phyloP scores from a whole-genome alignment of 306 rosid species.

The Alnus rubra region DNA sequence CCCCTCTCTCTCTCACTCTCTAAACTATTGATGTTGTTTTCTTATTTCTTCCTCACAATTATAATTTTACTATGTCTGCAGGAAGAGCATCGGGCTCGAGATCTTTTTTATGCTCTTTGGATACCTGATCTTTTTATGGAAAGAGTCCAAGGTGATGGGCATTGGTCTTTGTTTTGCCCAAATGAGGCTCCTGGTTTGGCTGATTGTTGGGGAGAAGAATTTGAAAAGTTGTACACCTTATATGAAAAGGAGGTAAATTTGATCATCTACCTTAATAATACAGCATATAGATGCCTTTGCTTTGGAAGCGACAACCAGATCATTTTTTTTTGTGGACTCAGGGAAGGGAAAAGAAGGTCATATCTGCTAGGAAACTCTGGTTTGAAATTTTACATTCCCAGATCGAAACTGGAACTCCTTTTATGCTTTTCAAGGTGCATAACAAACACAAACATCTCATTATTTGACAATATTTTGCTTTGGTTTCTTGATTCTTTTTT shows the following conservation, averaged over 20 bases:
- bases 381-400: constrained; percentile 54
- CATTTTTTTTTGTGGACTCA: constrained; percentile 15
- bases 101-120: constrained; percentile 92
- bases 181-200: constrained; percentile 81
- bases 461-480: neutral
- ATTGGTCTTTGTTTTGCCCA: constrained; percentile 94
- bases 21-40: neutral
- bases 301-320: neutral
- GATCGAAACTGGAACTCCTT: constrained; percentile 64
- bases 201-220: constrained; percentile 96
- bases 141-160: constrained; percentile 70
- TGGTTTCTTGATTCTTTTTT: neutral
- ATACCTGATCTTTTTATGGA: constrained; percentile 93
- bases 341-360: constrained; percentile 84
- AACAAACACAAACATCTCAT: neutral
- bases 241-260: constrained; percentile 68
- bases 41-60: neutral
- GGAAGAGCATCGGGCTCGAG: constrained; percentile 98
- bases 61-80: constrained; percentile 20
- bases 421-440: constrained; percentile 57
- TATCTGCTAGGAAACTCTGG: constrained; percentile 38
- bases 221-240: constrained; percentile 59
- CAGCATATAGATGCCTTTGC: neutral
- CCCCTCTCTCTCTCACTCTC: neutral
- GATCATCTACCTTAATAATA: neutral